Base-by-base conservation (phyloP, 306 rosid species). In the Sphenostylis stenocarpa region DNA sequence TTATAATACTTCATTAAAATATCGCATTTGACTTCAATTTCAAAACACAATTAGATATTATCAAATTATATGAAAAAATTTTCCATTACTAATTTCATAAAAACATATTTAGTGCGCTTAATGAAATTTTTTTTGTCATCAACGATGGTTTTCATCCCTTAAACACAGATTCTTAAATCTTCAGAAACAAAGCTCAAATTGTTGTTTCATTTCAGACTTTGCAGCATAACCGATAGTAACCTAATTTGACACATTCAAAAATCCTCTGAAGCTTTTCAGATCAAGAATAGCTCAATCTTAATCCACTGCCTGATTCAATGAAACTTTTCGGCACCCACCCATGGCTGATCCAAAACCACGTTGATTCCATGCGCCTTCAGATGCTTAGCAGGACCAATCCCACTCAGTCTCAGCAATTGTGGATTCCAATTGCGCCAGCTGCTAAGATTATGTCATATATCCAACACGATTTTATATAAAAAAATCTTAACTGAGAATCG, bases 371-470 rank as follows among this genome's bases (percentile, higher is more conserved):
- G 97, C 58, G 87, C 85, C 71, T 23, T 6, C n/a, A 93, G 91
- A 83, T 93, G 95, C 4, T 47, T 66, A 12, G 85, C 86, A 0
- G 93, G 91, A 29, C 98, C 97, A 62, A 93, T 64, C 0, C 93
- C 91, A 57, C 97, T 93, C 67, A 91, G 57, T 91, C 91, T 89
- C 73, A 91, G 41, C 39, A 91, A 1, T 38, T 89, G 93, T 73
- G 95, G 93, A 64, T 93, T 14, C 93, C 97, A 78, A 93, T 76
- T 21, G 95, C 98, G 8, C 97, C 91, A 14, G 93, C 93, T 74
- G 91, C 84, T 31, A 91, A 20, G 1, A 93, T 86, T 15, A 92
- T 79, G 86, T 88, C 90, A 80, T 76, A n/a, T n/a, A n/a, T n/a
- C n/a, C n/a, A n/a, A n/a, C n/a, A n/a, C n/a, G n/a, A n/a, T n/a